Conservation (phyloP, 2,329 filamentous ascomycete genomes). For the Fusarium globosum region DNA sequence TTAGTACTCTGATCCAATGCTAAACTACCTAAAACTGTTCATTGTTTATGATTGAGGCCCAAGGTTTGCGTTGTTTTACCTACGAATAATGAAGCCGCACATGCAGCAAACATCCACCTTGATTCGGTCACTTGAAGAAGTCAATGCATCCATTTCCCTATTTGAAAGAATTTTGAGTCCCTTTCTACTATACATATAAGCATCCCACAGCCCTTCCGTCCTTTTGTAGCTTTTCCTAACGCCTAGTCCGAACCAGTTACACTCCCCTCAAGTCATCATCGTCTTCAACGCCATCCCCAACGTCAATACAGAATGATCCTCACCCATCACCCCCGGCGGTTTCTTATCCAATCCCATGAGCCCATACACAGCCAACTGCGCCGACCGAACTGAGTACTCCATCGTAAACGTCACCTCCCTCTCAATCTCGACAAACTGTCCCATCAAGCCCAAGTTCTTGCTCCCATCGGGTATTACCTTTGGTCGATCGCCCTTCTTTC, state of each 20-base stretch:
- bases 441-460: constrained; percentile 43
- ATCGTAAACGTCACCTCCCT: constrained; percentile 45
- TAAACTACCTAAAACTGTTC: rapidly evolving
- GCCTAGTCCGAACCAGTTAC: not conserved
- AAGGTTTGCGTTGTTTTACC: rapidly evolving
- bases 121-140: rapidly evolving
- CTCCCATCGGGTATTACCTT: constrained; percentile 40
- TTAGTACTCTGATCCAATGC: rapidly evolving
- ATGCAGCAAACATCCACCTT: not conserved
- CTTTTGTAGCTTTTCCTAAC: constrained; percentile 11
- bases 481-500: constrained; percentile 42
- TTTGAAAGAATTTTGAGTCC: rapidly evolving
- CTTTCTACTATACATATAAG: not conserved
- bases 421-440: constrained; percentile 45
- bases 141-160: not conserved
- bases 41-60: rapidly evolving
- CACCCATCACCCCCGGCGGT: constrained; percentile 34
- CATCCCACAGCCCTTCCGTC: not conserved
- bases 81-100: not conserved
- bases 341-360: constrained; percentile 41
- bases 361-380: constrained; percentile 42
- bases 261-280: constrained; percentile 36
- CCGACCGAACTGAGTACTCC: constrained; percentile 45
- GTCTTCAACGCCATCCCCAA: constrained; percentile 45
- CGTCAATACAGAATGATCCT: constrained; percentile 39